These are phyloP conservation scores for Yamadazyma jaroonii DNA, from an alignment of 1,139 yeast genomes.

Conservation along the genomic window DNA sequence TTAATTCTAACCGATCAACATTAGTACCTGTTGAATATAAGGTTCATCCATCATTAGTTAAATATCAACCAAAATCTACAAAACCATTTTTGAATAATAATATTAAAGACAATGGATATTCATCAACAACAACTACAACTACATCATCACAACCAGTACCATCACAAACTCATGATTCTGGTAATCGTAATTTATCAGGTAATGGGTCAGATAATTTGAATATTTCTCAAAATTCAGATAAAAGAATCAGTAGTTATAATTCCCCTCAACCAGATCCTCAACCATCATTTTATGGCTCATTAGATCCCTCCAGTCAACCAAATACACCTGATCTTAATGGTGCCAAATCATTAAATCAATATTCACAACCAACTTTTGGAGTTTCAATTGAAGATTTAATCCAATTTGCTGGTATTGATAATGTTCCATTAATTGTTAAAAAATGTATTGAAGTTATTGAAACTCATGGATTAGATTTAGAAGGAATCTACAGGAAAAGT, in stretches of 20 bases:
- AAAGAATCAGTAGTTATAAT: constrained; percentile 1
- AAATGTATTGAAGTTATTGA: constrained; percentile 88
- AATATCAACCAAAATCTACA: constrained; percentile 22
- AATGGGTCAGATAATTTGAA: not conserved
- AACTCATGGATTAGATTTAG: constrained; percentile 75
- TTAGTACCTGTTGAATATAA: constrained; percentile 71
- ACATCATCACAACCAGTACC: not conserved
- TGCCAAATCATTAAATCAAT: constrained; percentile 34
- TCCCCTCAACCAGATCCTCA: constrained; percentile 8
- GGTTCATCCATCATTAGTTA: constrained; percentile 68
- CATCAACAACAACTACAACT: constrained; percentile 13
- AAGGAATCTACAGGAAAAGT: constrained; percentile 85
- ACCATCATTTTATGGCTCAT: constrained; percentile 24
- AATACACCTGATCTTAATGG: constrained; percentile 33
- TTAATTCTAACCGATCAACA: constrained; percentile 23
- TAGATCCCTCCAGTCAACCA: constrained; percentile 37
- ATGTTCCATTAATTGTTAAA: constrained; percentile 88
- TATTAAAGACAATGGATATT: constrained; percentile 1
- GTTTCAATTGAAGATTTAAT: constrained; percentile 72
- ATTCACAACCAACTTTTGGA: constrained; percentile 68
- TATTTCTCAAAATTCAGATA: not conserved
- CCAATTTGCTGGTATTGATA: constrained; percentile 76
- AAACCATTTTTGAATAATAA: constrained; percentile 41
- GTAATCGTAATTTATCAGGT: not conserved
- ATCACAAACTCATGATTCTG: not conserved